These are phyloP conservation scores for Fraxinus dipetala DNA, from an alignment of 305 asterid genomes.

Conservation along the genomic window DNA sequence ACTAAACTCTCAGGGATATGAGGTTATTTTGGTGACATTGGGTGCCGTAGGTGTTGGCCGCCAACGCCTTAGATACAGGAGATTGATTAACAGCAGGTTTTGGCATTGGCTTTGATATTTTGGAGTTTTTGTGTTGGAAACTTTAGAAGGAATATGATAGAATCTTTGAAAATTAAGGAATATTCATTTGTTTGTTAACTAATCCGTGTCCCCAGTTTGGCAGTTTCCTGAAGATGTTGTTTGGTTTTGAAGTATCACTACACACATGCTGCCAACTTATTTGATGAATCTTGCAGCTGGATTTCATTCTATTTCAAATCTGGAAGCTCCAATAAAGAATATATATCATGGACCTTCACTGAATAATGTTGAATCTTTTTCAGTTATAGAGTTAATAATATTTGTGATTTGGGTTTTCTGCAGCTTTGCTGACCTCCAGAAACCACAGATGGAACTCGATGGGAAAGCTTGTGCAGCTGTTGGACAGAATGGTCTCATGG, in stretches of 20 bases:
- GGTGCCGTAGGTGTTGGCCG: constrained; percentile 99
- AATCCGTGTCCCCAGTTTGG: background rate
- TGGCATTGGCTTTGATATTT: background rate
- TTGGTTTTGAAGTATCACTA: background rate
- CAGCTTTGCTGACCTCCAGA: constrained; percentile 95
- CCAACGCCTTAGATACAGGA: constrained; percentile 80
- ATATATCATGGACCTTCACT: background rate
- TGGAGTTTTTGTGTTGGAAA: constrained; percentile 1
- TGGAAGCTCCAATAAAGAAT: background rate
- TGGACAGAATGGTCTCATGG: constrained; percentile 97
- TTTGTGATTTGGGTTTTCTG: constrained; percentile 13
- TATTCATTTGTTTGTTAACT: background rate
- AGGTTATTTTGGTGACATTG: constrained; percentile 86
- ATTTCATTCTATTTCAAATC: background rate
- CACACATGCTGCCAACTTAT: background rate
- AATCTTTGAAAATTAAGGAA: background rate
- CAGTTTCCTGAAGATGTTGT: background rate
- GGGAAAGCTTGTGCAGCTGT: constrained; percentile 99
- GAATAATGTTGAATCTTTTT: background rate
- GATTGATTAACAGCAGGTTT: constrained; percentile 78
- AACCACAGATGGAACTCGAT: constrained; percentile 87
- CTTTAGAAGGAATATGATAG: background rate
- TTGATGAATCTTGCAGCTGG: background rate
- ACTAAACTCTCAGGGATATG: constrained; percentile 70
- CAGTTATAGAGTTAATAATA: background rate